Evolutionary conservation across 345 rosid genomes (phyloP).

Genomic region (Ricinus communis): DNA sequence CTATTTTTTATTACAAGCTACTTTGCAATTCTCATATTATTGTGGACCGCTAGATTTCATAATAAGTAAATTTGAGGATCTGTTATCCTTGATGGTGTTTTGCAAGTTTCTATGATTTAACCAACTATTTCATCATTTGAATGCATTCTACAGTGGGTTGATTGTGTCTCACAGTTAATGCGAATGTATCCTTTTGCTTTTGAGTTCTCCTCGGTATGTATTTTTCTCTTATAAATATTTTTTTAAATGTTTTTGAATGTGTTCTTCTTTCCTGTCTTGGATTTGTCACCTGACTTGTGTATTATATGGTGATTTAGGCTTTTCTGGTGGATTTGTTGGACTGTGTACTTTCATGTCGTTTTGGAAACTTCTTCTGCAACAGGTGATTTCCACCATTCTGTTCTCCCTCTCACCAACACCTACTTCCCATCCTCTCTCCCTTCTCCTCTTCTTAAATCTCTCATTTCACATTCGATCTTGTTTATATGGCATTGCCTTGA

Average conservation of each 20-base stretch:
- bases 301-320: conserved; percentile 47
- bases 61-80: background rate
- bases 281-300: conserved; percentile 13
- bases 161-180: conserved; percentile 83
- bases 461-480: too few relatives aligned
- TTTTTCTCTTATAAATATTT: conserved; percentile 15
- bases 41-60: too few relatives aligned
- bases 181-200: conserved; percentile 97
- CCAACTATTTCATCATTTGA: conserved; percentile 1
- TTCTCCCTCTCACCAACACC: background rate
- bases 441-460: too few relatives aligned
- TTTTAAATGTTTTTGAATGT: too few relatives aligned
- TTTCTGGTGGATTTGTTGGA: conserved; percentile 94
- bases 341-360: conserved; percentile 82
- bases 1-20: background rate
- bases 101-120: conserved; percentile 1
- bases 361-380: conserved; percentile 94
- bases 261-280: background rate
- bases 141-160: conserved; percentile 85
- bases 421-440: background rate
- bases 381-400: conserved; percentile 44
- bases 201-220: conserved; percentile 89
- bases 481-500: background rate
- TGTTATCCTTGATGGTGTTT: background rate
- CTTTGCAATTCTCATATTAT: too few relatives aligned